Evolutionary conservation across 2,329 filamentous ascomycete genomes (phyloP), one percentile per base, ranked within the genome.

Genomic region (Fusarium abutilonis): DNA sequence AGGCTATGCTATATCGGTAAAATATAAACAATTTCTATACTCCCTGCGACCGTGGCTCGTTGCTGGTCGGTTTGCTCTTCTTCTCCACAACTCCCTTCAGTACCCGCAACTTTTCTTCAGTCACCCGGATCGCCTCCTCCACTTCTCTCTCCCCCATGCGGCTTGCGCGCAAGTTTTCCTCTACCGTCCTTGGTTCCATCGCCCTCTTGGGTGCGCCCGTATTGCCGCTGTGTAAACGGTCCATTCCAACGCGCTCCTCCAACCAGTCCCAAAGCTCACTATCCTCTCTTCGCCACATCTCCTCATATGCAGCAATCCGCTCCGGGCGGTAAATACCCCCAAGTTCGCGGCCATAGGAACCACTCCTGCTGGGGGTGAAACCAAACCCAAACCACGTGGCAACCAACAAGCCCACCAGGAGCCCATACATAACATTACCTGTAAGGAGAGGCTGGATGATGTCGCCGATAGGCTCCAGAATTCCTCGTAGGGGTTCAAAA

Each of bases 211-310:
- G 79, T 7, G 54, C 51, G 26, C 57, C 66, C 9, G 56, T 19
- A 19, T 66, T 55, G n/a, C 78, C 81, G 19, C 66, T 60, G 65
- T 74, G 77, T 64, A 84, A 77, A 56, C 79, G 80, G 52, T 92
- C 89, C 73, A 95, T 79, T 3, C 92, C 90, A 2, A 92, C 88
- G 15, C 93, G 84, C 69, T 96, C 91, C 74, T 97, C 93, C 5
- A 97, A 79, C 93, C 93, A 97, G 55, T 91, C 89, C 93, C 93
- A 97, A 9, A 97, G 79, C 69, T 95, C 92, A 64, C 86, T 92
- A 73, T 97, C 93, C 74, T 97, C 92, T 36, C 86, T 82, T 32
- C 87, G 84, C 93, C 94, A 99, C 72, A 98, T 90, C 76, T 97
- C 91, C 67, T 98, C 93, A 73, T 97, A 98, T 0, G 91, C 92